Evolutionary conservation across 192 early-diverging fungal genomes (phyloP), one percentile per base, ranked within the genome.

Genomic region (Coemansia sp.): DNA sequence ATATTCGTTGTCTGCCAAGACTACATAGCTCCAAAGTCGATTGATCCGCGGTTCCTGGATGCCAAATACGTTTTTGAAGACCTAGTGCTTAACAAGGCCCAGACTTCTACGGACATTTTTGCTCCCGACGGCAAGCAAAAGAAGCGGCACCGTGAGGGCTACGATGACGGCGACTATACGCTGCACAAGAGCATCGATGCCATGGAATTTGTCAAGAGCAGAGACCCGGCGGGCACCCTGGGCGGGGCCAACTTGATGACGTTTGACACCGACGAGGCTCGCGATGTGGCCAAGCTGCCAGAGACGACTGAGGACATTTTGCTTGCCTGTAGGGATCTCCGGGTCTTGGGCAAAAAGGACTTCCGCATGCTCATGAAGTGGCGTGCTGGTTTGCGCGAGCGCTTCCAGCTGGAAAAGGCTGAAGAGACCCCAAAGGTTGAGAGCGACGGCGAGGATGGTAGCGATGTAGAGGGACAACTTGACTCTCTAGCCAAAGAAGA

Each of bases 1-100:
- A 99, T 99, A 67, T 99, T 96, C 84, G 95, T 99, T 29, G 94
- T 99, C 7, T 99, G 97, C 84, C 84, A 88, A 29, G 94, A 93
- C 64, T 99, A 88, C 77, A 84, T 93, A 76, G 94, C 95, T 0
- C 95, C 95, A 44, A 95, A 95, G 76, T 92, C 94, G 76, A 92
- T 99, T 73, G 97, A 99, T 78, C 92, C 95, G 45, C 84, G 88
- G 53, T 87, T 99, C 71, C 85, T 99, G 55, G 96, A 98, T 72
- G 88, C 95, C 43, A 94, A 93, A 71, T 87, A 91, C 53, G 97
- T 97, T 27, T 99, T 99, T 78, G 91, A 94, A 68, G 95, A 99
- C 59, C 76, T 97, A 44, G 89, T 95, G 59, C 60, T 84, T n/a
- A 80, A 76, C 63, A 78, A 77, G 65, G 45, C 75, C n/a, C 67